Conservation (phyloP, 176 grass and related monocot species). For the Aegilops speltoides region DNA sequence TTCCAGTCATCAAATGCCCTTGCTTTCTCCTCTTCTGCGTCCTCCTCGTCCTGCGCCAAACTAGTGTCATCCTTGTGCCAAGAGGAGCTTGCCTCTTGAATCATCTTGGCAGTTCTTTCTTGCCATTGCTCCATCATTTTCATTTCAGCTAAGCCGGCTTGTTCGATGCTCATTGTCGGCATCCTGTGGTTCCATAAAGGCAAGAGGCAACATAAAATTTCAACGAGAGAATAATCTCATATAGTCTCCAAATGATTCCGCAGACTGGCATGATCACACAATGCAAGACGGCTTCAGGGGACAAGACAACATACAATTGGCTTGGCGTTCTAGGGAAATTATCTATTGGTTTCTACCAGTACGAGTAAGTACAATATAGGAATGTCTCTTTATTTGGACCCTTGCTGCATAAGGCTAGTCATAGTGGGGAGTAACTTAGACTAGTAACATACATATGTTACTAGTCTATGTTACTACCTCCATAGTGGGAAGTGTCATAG, state of each 20-base stretch:
- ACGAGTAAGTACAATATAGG: not conserved
- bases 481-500: too few relatives aligned
- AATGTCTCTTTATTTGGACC: not conserved
- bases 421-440: too few relatives aligned
- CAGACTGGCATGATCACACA: not conserved
- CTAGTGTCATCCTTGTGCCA: slow-evolving; percentile 65
- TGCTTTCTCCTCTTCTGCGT: slow-evolving; percentile 71
- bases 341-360: not conserved
- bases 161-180: slow-evolving; percentile 93
- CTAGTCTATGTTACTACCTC: too few relatives aligned
- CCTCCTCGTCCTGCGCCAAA: slow-evolving; percentile 63
- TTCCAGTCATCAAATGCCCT: slow-evolving; percentile 95
- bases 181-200: slow-evolving; percentile 36
- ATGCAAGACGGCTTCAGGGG: not conserved
- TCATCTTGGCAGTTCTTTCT: slow-evolving; percentile 63
- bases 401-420: not conserved
- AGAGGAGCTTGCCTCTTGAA: slow-evolving; percentile 68
- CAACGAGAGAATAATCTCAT: not conserved
- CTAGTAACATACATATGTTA: too few relatives aligned
- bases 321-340: not conserved
- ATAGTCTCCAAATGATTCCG: not conserved
- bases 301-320: not conserved
- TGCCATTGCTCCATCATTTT: slow-evolving; percentile 93
- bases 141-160: slow-evolving; percentile 86
- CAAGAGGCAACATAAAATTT: not conserved